Evolutionary conservation across 208 protist species (phyloP).

Genomic region (Sergeia podlipaevii): DNA sequence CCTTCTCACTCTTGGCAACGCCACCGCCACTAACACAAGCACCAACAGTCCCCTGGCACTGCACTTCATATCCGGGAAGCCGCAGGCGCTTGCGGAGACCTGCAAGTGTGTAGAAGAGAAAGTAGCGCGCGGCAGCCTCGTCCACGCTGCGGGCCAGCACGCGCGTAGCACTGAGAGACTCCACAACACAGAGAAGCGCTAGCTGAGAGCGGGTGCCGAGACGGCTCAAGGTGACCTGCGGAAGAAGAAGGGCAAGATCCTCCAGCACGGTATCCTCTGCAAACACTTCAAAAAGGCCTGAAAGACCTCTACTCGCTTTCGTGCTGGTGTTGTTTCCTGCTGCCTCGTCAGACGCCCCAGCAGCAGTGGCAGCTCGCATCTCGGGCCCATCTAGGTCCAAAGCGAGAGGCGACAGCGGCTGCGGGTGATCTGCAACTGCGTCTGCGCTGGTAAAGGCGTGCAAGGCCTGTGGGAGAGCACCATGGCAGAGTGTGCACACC

Average conservation of each 20-base stretch:
- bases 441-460: not conserved
- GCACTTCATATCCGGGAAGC: constrained; percentile 17
- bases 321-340: too few species aligned
- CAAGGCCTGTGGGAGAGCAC: constrained; percentile 1
- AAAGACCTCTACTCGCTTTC: too few species aligned
- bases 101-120: constrained; percentile 62
- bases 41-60: not conserved
- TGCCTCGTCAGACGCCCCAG: not conserved
- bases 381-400: not conserved
- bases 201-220: constrained; percentile 55
- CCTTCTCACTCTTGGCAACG: constrained; percentile 2
- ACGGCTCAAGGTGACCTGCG: constrained; percentile 41
- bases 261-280: constrained; percentile 19
- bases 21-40: constrained; percentile 5
- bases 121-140: constrained; percentile 65
- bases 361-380: not conserved
- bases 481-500: not conserved
- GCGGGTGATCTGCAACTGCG: too few species aligned
- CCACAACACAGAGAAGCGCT: constrained; percentile 68
- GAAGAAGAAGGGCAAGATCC: constrained; percentile 44
- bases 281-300: constrained; percentile 16
- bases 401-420: constrained; percentile 3
- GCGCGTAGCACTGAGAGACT: constrained; percentile 42
- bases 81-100: constrained; percentile 53
- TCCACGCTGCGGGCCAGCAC: constrained; percentile 56